Evolutionary conservation across 352 stramenopile species (phyloP), one percentile per base, ranked within the genome.

Genomic region (Phytophthora colocasiae): DNA sequence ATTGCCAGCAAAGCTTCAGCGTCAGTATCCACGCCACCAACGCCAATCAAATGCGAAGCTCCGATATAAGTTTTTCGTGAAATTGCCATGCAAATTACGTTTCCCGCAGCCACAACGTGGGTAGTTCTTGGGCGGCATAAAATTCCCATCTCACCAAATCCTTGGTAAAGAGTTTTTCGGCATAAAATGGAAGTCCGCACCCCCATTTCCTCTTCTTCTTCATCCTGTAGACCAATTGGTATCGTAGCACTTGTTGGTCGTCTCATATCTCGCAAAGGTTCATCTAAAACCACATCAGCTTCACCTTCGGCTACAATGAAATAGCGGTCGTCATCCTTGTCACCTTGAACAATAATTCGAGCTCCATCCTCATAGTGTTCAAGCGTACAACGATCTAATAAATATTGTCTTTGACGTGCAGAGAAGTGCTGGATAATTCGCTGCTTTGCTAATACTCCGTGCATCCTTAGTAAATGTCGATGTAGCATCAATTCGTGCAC

Each of bases 91-190:
- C 81, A 91, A 11, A 83, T 36, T 1, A 85, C 67, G 7, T 34
- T 41, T 19, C 77, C 77, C 11, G 64, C 61, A 32, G 82, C 84
- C 1, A 88, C 50, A 11, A 90, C 84, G 22, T 77, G 60, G 0
- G 86, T 73, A 0, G 83, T 82, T 22, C 84, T 71, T 14, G 84
- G 75, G 34, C 80, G 83, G 14, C 71, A 77, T 24, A 95, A 67
- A 12, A 95, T 69, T 5, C 84, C 86, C 86, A 95, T 95, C 44
- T 95, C 86, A 2, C 84, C 86, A 60, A 95, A 93, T 31, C 86
- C 78, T 61, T 93, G 74, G 34, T 83, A 92, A 41, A 83, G 40
- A 10, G 74, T 75, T 61, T 91, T 92, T 29, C 77, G 77, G 6
- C 77, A 80, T 4, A 90, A 68, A 15, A 78, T 57, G 2, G 78